Conservation (phyloP, 306 rosid genomes). For the Cercis canadensis region DNA sequence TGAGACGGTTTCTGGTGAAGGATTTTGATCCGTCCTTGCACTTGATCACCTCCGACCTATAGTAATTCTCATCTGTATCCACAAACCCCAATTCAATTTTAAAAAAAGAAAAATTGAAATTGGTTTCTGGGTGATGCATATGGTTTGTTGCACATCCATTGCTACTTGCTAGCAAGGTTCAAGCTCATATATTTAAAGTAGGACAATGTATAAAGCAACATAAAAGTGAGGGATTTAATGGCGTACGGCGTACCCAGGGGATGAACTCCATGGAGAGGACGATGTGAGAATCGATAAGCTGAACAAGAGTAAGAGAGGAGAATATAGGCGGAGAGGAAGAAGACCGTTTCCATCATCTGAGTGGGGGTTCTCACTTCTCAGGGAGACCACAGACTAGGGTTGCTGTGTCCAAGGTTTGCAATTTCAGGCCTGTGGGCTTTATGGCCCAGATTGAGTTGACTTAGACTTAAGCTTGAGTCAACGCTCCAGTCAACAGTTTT, state of each 20-base stretch:
- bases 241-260: constrained; percentile 68
- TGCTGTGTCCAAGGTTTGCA: too few relatives aligned
- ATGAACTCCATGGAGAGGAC: constrained; percentile 67
- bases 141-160: neutral
- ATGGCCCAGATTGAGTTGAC: too few relatives aligned
- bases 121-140: constrained; percentile 30
- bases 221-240: constrained; percentile 9
- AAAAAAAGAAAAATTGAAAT: constrained; percentile 16
- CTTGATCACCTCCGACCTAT: constrained; percentile 56
- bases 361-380: neutral
- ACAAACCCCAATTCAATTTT: constrained; percentile 30
- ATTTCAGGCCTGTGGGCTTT: too few relatives aligned
- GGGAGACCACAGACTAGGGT: too few relatives aligned
- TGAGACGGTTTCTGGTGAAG: constrained; percentile 75
- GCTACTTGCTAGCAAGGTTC: constrained; percentile 24
- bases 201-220: neutral
- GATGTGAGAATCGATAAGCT: constrained; percentile 40
- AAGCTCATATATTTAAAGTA: constrained; percentile 21
- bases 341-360: constrained; percentile 25
- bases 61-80: constrained; percentile 79
- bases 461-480: too few relatives aligned
- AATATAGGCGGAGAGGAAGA: constrained; percentile 44
- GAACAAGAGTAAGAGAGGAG: constrained; percentile 40
- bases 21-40: constrained; percentile 83
- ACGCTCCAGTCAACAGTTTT: neutral